These are phyloP conservation scores for Sanghuangporus baumii DNA, from an alignment of 1,284 basidiomycete genomes.

Conservation along the genomic window DNA sequence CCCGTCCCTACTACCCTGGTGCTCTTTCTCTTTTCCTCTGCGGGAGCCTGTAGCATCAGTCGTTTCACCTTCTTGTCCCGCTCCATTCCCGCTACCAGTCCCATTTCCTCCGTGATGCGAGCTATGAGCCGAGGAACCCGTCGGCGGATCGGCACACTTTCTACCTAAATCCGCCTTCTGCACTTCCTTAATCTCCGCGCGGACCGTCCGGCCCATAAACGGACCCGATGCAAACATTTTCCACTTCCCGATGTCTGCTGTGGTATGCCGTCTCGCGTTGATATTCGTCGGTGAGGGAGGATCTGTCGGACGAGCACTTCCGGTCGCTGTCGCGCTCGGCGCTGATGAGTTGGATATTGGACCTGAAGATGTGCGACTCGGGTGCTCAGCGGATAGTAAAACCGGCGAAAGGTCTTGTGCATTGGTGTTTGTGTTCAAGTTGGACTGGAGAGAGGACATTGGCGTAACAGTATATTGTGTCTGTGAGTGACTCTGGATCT, in stretches of 20 bases:
- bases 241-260: slow-evolving; percentile 33
- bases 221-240: slow-evolving; percentile 53
- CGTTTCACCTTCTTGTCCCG: not conserved
- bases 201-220: slow-evolving; percentile 50
- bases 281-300: slow-evolving; percentile 4
- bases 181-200: slow-evolving; percentile 54
- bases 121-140: slow-evolving; percentile 8
- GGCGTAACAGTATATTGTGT: not conserved
- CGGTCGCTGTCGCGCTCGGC: not conserved
- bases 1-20: not conserved
- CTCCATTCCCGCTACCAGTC: not conserved
- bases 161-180: slow-evolving; percentile 61
- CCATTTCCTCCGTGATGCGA: not conserved
- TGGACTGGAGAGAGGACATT: not conserved
- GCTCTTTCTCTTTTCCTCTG: not conserved
- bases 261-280: slow-evolving; percentile 11
- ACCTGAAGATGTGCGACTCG: not conserved
- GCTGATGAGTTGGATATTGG: not conserved
- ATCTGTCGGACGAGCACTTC: not conserved
- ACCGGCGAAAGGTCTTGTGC: not conserved
- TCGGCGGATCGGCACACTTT: slow-evolving; percentile 39
- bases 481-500: not conserved
- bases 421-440: not conserved
- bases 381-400: not conserved
- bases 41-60: not conserved